A percentile compares a stretch with the other conserved stretches of the same genome.
Evolutionary conservation across 2,329 filamentous ascomycete genomes (phyloP).

Genomic region (Raffaelea deltoideospora): DNA sequence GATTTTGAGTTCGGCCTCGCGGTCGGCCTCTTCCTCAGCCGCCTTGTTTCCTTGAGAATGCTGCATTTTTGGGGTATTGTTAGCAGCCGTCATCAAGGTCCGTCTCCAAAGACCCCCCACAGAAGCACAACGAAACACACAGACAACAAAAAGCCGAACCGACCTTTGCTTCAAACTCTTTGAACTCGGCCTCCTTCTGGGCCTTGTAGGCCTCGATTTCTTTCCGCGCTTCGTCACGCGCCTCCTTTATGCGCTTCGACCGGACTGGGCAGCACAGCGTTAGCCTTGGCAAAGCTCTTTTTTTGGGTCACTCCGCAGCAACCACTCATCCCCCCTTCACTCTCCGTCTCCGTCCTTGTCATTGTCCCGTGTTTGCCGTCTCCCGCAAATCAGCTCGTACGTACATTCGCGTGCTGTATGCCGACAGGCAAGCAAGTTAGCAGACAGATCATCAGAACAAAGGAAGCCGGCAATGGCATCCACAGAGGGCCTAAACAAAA

Average conservation of each 20-base stretch:
- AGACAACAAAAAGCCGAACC: constrained; percentile 2
- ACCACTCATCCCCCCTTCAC: too few relatives aligned
- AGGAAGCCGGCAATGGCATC: too few relatives aligned
- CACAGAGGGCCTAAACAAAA: too few relatives aligned
- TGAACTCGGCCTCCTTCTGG: constrained; percentile 86
- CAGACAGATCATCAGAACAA: too few relatives aligned
- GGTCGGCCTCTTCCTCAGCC: constrained; percentile 63
- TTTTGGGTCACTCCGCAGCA: too few relatives aligned
- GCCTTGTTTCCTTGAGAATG: constrained; percentile 80
- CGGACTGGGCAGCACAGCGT: constrained; percentile 46
- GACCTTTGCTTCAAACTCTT: constrained; percentile 72
- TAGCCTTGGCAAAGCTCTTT: too few relatives aligned
- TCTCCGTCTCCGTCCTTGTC: too few relatives aligned
- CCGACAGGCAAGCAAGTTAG: constrained; percentile 16
- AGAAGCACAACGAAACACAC: background rate
- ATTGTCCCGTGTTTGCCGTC: too few relatives aligned
- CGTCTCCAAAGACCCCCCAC: too few relatives aligned
- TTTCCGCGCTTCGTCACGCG: constrained; percentile 90
- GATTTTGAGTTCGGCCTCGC: constrained; percentile 69
- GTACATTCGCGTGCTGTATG: constrained; percentile 72
- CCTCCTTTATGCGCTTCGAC: constrained; percentile 94
- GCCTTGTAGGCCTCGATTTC: constrained; percentile 89
- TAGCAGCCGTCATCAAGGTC: background rate
- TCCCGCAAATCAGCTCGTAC: constrained; percentile 18
- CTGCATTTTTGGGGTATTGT: constrained; percentile 27